Base-by-base conservation (phyloP, 1,284 basidiomycete species). In the Abortiporus biennis region DNA sequence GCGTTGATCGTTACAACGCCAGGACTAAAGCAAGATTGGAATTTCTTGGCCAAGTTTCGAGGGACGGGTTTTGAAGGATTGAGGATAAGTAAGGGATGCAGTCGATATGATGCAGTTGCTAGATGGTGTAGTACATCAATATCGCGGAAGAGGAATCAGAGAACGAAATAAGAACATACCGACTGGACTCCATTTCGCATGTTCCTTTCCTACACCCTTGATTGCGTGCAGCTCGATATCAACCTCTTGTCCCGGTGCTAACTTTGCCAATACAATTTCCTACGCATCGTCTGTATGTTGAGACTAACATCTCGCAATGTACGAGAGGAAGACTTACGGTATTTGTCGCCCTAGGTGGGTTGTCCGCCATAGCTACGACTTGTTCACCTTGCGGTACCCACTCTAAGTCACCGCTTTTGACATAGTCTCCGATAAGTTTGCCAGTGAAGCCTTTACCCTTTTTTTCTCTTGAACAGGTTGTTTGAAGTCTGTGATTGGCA, bases 151-250 rank as follows among this genome's bases (percentile, higher is more conserved):
- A 24, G 8, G 23, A 27, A 31, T 23, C 3, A 20, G 12, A 24
- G n/a, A 22, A 9, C 13, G 21, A 16, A 3, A 38, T 6, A 25
- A 17, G 40, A 21, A 42, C 12, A 39, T 51, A 90, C 90, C 91
- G 39, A 99, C 96, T n/a, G 96, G 92, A 44, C 82, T 92, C 64
- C 90, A 99, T 61, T 99, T 99, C 32, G 96, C 93, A 58, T 99
- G 96, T 54, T 95, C 92, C 55, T 90, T 92, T 16, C 92, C 94
- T n/a, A 92, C 79, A 5, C 93, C 91, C 60, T 98, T 98, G 46
- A 94, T 73, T 36, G 92, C 94, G 60, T 99, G 94, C 46, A 96
- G 59, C 59, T 97, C 91, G 65, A 94, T 77, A 25, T 87, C 74
- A 32, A 97, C 70, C 37, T 74, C 72, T 60, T 94, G 89, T 3